A percentile compares a stretch with the other conserved stretches of the same genome.
Evolutionary conservation across 2,329 filamentous ascomycete genomes (phyloP).

Genomic region (Fusarium sp.): DNA sequence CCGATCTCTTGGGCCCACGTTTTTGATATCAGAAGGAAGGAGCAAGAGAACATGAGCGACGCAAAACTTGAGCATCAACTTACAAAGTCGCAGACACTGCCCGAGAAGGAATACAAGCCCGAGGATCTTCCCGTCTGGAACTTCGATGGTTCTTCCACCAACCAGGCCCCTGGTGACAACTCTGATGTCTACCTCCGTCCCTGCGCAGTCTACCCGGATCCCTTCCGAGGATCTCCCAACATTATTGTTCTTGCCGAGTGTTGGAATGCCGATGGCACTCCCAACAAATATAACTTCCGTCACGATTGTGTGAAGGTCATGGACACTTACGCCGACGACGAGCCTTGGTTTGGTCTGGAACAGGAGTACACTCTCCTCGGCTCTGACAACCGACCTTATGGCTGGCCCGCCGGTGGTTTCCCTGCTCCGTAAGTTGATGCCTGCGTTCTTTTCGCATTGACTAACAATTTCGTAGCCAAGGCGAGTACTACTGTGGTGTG

Average conservation of each 20-base stretch:
- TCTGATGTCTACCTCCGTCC: constrained; percentile 97
- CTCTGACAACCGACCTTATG: constrained; percentile 85
- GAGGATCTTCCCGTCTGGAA: constrained; percentile 65
- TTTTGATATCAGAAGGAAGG: not conserved
- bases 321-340: constrained; percentile 82
- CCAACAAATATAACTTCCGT: constrained; percentile 99
- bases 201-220: constrained; percentile 87
- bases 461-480: constrained; percentile 45
- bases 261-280: constrained; percentile 91
- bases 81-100: constrained; percentile 55
- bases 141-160: constrained; percentile 83
- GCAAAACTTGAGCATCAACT: not conserved
- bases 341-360: constrained; percentile 97
- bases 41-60: not conserved
- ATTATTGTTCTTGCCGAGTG: constrained; percentile 94
- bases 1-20: constrained; percentile 7
- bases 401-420: constrained; percentile 76
- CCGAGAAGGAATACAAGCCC: constrained; percentile 59
- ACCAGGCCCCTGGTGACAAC: constrained; percentile 92
- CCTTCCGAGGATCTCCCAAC: constrained; percentile 89
- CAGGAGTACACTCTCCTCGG: constrained; percentile 91
- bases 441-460: not conserved
- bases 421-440: constrained; percentile 70
- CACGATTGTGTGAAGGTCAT: constrained; percentile 91
- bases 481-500: constrained; percentile 79